Evolutionary conservation across 192 early-diverging fungal species (phyloP), one percentile per base, ranked within the genome.

Genomic region (Phlyctochytrium planicorne): DNA sequence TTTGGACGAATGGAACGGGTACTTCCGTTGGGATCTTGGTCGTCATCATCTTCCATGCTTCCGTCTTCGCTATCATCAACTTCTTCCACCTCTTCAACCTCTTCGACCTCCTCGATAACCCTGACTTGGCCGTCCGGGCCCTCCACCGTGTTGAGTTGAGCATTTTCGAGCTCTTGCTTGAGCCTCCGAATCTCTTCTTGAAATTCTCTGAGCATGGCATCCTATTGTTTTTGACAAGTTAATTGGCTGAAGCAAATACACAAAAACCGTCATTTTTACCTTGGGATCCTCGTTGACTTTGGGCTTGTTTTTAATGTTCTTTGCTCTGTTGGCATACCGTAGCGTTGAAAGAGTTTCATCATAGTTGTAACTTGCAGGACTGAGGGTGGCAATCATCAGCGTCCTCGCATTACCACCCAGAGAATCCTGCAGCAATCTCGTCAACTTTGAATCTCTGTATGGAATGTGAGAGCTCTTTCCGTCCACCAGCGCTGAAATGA

Each of bases 201-300:
- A 65, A 89, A 88, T 60, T 84, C 77, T 52, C 85, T 67, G 24
- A 88, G 75, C 85, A 88, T 85, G 10, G 87, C 87, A 65, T 88
- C 84, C 78, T 84, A 34, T n/a, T 27, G 1, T 69, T 30, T 6
- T 34, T 52, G 32, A 57, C 16, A 70, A 20, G 23, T 37, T 6
- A 63, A 24, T 0, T 20, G 29, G 32, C 6, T 20, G 55, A 59
- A 17, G 25, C 23, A n/a, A 55, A 29, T 34, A 32, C 52, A 33
- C 35, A 69, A 68, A 63, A 30, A 20, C 56, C 37, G 23, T 52
- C 50, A 47, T 24, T 29, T 33, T 30, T 68, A 84, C 81, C 69
- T 86, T 88, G 1, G 87, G 87, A 69, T 88, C 87, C 70, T 88
- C 85, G 60, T 88, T 88, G 74, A 88, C 77, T 69, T 88, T 87